Percentiles rank a stretch among this genome's conserved stretches.
Evolutionary conservation across 352 stramenopile species (phyloP).

Genomic region (Phytopythium montanum): DNA sequence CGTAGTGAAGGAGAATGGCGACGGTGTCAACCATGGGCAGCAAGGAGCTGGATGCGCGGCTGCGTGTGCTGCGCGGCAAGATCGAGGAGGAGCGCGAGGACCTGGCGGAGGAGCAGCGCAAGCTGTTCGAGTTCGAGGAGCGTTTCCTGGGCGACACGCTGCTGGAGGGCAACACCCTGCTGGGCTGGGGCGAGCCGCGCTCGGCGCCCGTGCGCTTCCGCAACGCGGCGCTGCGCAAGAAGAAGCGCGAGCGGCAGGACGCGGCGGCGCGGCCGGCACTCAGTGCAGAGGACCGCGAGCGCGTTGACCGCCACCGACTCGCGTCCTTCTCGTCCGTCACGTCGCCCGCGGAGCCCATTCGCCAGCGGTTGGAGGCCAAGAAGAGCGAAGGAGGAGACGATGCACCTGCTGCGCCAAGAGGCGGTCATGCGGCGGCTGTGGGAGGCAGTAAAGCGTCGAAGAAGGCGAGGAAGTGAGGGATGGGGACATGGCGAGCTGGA

Average conservation of each 20-base stretch:
- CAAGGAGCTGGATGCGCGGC: conserved; percentile 56
- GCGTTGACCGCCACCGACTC: conserved; percentile 58
- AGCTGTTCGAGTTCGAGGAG: conserved; percentile 77
- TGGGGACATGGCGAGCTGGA: too few relatives aligned
- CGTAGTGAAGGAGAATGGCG: neutral
- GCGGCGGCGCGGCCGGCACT: conserved; percentile 16
- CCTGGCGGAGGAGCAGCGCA: conserved; percentile 58
- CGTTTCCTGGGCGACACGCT: conserved; percentile 65
- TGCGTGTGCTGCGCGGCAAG: conserved; percentile 40
- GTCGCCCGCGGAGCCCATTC: conserved; percentile 50
- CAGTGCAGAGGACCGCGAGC: conserved; percentile 47
- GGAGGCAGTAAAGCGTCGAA: conserved; percentile 1
- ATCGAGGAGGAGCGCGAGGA: conserved; percentile 43
- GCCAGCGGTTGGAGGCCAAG: conserved; percentile 21
- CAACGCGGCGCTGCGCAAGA: conserved; percentile 60
- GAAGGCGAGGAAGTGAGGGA: conserved; percentile 23
- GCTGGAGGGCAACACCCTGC: conserved; percentile 69
- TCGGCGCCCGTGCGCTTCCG: conserved; percentile 61
- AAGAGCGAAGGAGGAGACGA: conserved; percentile 14
- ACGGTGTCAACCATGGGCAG: neutral
- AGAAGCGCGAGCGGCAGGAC: conserved; percentile 60
- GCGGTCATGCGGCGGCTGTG: neutral
- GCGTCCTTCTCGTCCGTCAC: conserved; percentile 67
- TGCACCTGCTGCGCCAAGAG: neutral
- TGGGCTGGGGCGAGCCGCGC: conserved; percentile 63